Conservation (phyloP, 1,284 basidiomycete genomes). For the Hypsizygus ulmarius region DNA sequence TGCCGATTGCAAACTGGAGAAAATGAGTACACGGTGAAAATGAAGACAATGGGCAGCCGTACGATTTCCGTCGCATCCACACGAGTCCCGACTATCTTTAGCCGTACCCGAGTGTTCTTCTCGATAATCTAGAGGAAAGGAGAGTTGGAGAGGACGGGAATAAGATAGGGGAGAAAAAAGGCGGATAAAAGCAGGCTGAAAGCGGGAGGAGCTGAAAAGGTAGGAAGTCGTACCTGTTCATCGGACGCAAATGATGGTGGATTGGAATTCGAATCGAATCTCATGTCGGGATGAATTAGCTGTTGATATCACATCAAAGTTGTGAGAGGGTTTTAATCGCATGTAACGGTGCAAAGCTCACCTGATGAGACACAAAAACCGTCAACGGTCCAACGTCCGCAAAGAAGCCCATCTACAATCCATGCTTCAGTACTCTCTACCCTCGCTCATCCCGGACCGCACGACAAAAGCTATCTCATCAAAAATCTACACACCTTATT, state of each 20-base stretch:
- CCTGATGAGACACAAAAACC: conserved; percentile 93
- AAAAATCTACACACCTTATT: conserved; percentile 82
- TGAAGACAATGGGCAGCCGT: conserved; percentile 26
- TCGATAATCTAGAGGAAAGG: conserved; percentile 71
- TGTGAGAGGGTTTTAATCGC: conserved; percentile 17
- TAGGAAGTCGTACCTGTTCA: conserved; percentile 62
- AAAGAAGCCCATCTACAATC: conserved; percentile 91
- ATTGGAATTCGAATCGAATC: conserved; percentile 90
- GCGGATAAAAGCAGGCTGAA: background rate
- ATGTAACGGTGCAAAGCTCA: conserved; percentile 38
- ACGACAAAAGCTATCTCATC: too few relatives aligned
- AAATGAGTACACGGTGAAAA: conserved; percentile 1
- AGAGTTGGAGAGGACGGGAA: conserved; percentile 1
- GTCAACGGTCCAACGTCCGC: conserved; percentile 92
- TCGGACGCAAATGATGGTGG: conserved; percentile 90
- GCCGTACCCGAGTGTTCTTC: conserved; percentile 87
- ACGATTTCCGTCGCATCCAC: conserved; percentile 98
- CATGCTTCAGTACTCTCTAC: background rate
- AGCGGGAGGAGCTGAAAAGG: background rate
- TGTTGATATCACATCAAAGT: conserved; percentile 29
- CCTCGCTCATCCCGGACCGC: background rate
- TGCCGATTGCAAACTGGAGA: conserved; percentile 84
- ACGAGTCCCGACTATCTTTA: conserved; percentile 96
- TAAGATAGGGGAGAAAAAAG: conserved; percentile 1
- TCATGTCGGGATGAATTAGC: conserved; percentile 92